phyloP scores from a whole-genome alignment of 2,329 filamentous ascomycete species.

The Fusarium subtropicale region DNA sequence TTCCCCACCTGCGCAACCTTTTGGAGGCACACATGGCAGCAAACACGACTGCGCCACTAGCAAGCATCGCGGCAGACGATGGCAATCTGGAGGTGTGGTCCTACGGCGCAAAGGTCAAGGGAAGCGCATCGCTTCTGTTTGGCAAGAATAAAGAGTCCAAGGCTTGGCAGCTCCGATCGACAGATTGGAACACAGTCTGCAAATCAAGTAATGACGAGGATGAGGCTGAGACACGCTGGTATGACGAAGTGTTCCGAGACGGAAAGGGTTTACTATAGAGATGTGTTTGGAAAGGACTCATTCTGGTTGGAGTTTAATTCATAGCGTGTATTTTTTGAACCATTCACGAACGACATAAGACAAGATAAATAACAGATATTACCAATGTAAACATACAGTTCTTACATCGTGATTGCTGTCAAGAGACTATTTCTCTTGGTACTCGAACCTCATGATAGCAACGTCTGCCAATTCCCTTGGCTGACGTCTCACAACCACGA shows the following conservation, averaged over 20 bases:
- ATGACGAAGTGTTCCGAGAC: slow-evolving; percentile 43
- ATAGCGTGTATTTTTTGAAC: slow-evolving; percentile 34
- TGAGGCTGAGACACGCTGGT: slow-evolving; percentile 32
- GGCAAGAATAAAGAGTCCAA: slow-evolving; percentile 40
- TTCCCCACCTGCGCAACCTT: slow-evolving; percentile 41
- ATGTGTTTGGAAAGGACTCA: slow-evolving; percentile 6
- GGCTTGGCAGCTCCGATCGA: slow-evolving; percentile 31
- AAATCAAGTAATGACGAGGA: slow-evolving; percentile 25
- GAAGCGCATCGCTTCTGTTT: slow-evolving; percentile 34
- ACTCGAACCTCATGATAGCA: not conserved
- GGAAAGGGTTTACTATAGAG: slow-evolving; percentile 35
- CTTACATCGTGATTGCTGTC: not conserved
- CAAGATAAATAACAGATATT: not conserved
- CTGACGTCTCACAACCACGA: slow-evolving; percentile 17
- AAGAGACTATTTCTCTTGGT: not conserved
- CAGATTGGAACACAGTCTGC: slow-evolving; percentile 41
- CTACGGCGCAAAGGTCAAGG: slow-evolving; percentile 21
- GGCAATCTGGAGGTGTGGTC: slow-evolving; percentile 31
- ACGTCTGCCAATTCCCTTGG: slow-evolving; percentile 11
- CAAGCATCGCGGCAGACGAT: slow-evolving; percentile 26
- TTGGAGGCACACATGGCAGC: slow-evolving; percentile 31
- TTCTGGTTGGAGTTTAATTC: slow-evolving; percentile 30
- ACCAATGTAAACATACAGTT: not conserved
- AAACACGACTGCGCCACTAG: slow-evolving; percentile 30
- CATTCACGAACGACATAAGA: slow-evolving; percentile 12